Evolutionary conservation across 2,329 filamentous ascomycete genomes (phyloP).

Genomic region (Stenocarpella maydis): DNA sequence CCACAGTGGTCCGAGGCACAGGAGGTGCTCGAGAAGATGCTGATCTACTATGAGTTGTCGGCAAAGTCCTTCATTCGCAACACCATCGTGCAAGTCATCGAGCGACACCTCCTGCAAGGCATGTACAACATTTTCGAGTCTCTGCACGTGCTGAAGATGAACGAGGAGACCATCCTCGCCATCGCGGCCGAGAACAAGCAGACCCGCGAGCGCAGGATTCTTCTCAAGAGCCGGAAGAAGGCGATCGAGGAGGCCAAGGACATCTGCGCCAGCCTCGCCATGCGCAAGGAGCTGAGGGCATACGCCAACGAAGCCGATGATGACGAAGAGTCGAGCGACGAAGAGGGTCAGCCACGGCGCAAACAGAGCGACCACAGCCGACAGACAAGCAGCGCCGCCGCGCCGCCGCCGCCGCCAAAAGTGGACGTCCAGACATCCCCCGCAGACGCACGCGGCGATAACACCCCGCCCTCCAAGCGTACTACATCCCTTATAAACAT

Average conservation of each 20-base stretch:
- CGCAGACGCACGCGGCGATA: neutral
- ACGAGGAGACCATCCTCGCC: constrained; percentile 53
- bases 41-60: constrained; percentile 63
- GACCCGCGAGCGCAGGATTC: constrained; percentile 57
- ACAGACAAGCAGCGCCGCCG: neutral
- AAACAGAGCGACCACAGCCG: neutral
- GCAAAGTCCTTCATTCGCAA: constrained; percentile 62
- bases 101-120: constrained; percentile 59
- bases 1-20: constrained; percentile 59
- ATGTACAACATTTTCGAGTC: constrained; percentile 62
- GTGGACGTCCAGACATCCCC: constrained; percentile 1
- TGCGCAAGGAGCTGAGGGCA: constrained; percentile 58
- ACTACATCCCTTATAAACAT: constrained; percentile 31
- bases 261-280: constrained; percentile 59
- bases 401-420: constrained; percentile 7
- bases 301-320: constrained; percentile 42
- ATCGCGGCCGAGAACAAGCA: constrained; percentile 63
- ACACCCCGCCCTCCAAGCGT: neutral
- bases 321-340: constrained; percentile 39
- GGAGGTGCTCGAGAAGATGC: constrained; percentile 63
- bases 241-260: constrained; percentile 60
- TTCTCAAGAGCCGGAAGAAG: constrained; percentile 57
- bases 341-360: constrained; percentile 20
- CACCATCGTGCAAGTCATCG: constrained; percentile 60
- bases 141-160: constrained; percentile 59